A percentile compares a stretch with the other conserved stretches of the same genome.
Evolutionary conservation across 1,284 basidiomycete genomes (phyloP).

Genomic region (Pisolithus thermaeus): DNA sequence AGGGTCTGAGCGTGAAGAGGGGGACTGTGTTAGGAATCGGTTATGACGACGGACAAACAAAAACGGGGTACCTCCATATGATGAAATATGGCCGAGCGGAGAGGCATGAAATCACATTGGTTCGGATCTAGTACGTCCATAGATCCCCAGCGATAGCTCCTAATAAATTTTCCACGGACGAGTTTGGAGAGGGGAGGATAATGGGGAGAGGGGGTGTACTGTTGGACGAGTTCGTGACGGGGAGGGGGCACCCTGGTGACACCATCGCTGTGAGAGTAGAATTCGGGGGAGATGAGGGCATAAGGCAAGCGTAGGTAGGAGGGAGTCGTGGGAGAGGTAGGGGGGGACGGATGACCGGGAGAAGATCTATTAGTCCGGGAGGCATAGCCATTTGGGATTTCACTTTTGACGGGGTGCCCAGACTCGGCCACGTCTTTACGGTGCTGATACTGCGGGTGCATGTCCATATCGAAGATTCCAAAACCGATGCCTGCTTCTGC

Average conservation of each 20-base stretch:
- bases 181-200: constrained; percentile 41
- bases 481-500: constrained; percentile 78
- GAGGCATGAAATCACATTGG: constrained; percentile 71
- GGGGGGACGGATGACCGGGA: constrained; percentile 47
- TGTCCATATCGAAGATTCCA: constrained; percentile 74
- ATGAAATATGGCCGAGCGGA: constrained; percentile 71
- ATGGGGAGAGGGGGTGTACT: constrained; percentile 55
- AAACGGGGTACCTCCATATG: constrained; percentile 58
- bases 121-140: constrained; percentile 70
- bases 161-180: constrained; percentile 54
- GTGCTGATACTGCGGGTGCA: constrained; percentile 44
- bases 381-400: constrained; percentile 45
- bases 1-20: constrained; percentile 47
- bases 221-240: constrained; percentile 61
- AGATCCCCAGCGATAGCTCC: constrained; percentile 73
- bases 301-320: constrained; percentile 63
- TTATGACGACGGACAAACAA: constrained; percentile 17
- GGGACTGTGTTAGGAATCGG: constrained; percentile 11
- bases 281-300: constrained; percentile 74
- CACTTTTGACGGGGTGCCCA: constrained; percentile 34
- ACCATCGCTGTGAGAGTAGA: constrained; percentile 76
- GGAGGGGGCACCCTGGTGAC: constrained; percentile 48
- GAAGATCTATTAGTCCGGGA: constrained; percentile 44
- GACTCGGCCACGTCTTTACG: constrained; percentile 34
- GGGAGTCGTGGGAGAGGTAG: constrained; percentile 53